Evolutionary conservation across 805 yeast genomes (phyloP).

Genomic region (Lipomyces lipofer): DNA sequence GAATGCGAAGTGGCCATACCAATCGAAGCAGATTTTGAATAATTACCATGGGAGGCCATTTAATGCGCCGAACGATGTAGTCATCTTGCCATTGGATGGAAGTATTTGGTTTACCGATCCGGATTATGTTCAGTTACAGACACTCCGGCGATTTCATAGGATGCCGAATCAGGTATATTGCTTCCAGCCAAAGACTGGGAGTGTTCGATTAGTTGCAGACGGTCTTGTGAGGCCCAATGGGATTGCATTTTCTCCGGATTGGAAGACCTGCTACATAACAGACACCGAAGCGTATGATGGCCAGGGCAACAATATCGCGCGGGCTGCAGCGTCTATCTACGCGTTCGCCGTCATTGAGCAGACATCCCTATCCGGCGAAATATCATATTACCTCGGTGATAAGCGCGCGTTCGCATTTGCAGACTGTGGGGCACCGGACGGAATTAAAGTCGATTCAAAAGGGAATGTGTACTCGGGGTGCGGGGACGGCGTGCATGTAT

Average conservation of each 20-base stretch:
- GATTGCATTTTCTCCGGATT: constrained; percentile 51
- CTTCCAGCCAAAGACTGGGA: constrained; percentile 38
- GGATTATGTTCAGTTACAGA: constrained; percentile 33
- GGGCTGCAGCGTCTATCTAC: constrained; percentile 33
- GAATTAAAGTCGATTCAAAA: constrained; percentile 34
- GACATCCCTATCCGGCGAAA: constrained; percentile 5
- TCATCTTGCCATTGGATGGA: constrained; percentile 33
- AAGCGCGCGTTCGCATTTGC: constrained; percentile 36
- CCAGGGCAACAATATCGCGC: constrained; percentile 18
- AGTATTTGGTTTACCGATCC: constrained; percentile 40
- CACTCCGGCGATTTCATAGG: constrained; percentile 15
- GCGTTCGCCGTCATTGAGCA: constrained; percentile 34
- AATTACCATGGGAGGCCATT: constrained; percentile 36
- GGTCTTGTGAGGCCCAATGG: constrained; percentile 68
- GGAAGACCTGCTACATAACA: constrained; percentile 52
- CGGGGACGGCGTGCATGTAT: constrained; percentile 36
- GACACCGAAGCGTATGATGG: constrained; percentile 40
- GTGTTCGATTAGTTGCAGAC: constrained; percentile 41
- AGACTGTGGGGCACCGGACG: constrained; percentile 37
- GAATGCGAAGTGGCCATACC: constrained; percentile 31
- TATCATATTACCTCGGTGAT: constrained; percentile 30
- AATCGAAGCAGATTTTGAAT: constrained; percentile 28
- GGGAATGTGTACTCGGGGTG: constrained; percentile 39
- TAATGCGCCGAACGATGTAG: constrained; percentile 38
- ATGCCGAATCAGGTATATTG: constrained; percentile 45